Evolutionary conservation across 768 basidiomycete species (phyloP), one percentile per base, ranked within the genome.

Genomic region (Trametes cinnabarina): DNA sequence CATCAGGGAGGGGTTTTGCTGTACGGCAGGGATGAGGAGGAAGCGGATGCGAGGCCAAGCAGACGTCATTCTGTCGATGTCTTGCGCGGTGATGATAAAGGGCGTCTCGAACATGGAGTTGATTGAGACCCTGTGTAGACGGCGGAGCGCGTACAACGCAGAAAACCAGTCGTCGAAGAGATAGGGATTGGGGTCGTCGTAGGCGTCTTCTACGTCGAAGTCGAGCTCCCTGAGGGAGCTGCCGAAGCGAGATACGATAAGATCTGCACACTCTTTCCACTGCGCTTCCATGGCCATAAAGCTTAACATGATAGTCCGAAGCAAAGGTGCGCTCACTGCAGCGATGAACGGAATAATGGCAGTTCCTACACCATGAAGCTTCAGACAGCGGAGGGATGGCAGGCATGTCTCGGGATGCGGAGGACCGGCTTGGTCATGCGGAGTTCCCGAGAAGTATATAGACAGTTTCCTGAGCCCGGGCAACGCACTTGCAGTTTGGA

Each of bases 151-250:
- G 37, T 48, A 55, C 35, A 55, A n/a, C 17, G 54, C 46, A 11
- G 46, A 39, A 44, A 55, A 55, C 46, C 46, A 47, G 35, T 28
- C 54, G 26, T 47, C 34, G 54, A 55, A 55, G 10, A 25, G 22
- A n/a, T 14, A 40, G 1, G 23, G 10, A 6, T 47, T 12, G 8
- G 17, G 6, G 17, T 47, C 54, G 26, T 40, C 10, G n/a, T 15
- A 19, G 0, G 10, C 25, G 9, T 40, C 46, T 19, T 47, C 46
- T n/a, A 55, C 19, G 9, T 37, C 25, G 4, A 17, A 15, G 12
- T 10, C 11, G 46, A 55, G 1, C 9, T 19, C 6, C 17, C 37
- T 22, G n/a, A 55, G 47, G 12, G 37, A 35, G 10, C 6, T 11
- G 17, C 26, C 47, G 11, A 55, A 55, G 26, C 46, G 46, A 10